Conservation (phyloP, 768 basidiomycete genomes). For the Termitomyces sp. region DNA sequence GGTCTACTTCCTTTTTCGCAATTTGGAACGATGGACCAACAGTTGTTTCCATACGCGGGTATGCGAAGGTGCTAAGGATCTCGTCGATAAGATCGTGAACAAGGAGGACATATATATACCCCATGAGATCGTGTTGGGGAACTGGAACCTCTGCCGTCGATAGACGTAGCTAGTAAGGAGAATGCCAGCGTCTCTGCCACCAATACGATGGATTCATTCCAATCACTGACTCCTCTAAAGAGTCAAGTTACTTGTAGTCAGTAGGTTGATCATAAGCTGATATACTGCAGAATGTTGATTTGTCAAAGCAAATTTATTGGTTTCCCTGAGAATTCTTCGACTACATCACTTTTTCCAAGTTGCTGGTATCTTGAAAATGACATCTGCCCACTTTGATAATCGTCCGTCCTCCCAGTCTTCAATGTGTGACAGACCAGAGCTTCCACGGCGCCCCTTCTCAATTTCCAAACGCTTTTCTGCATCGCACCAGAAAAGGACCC, state of each 20-base stretch:
- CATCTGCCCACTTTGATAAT: constrained; percentile 63
- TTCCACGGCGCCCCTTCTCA: constrained; percentile 61
- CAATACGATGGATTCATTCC: constrained; percentile 5
- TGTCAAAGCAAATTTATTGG: not conserved
- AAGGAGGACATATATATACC: constrained; percentile 30
- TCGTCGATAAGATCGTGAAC: constrained; percentile 30
- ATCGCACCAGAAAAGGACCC: constrained; percentile 99
- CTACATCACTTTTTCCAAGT: constrained; percentile 55
- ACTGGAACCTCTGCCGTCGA: constrained; percentile 13
- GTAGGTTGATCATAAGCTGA: not conserved
- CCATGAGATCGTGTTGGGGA: constrained; percentile 49
- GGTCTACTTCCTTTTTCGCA: constrained; percentile 48
- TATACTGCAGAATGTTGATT: not conserved
- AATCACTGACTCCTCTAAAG: constrained; percentile 15
- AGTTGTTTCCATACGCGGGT: constrained; percentile 37
- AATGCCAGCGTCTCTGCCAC: constrained; percentile 23
- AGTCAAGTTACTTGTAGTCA: not conserved
- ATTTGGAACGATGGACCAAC: constrained; percentile 52
- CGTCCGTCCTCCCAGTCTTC: constrained; percentile 77
- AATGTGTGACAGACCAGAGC: constrained; percentile 63
- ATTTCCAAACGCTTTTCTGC: constrained; percentile 81
- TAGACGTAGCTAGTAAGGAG: constrained; percentile 25
- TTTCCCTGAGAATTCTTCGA: not conserved
- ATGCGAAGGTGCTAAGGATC: constrained; percentile 31
- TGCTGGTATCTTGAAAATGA: constrained; percentile 69